Evolutionary conservation across 495 filamentous ascomycete species (phyloP), one percentile per base, ranked within the genome.

Genomic region (Talaromyces thailandensis): DNA sequence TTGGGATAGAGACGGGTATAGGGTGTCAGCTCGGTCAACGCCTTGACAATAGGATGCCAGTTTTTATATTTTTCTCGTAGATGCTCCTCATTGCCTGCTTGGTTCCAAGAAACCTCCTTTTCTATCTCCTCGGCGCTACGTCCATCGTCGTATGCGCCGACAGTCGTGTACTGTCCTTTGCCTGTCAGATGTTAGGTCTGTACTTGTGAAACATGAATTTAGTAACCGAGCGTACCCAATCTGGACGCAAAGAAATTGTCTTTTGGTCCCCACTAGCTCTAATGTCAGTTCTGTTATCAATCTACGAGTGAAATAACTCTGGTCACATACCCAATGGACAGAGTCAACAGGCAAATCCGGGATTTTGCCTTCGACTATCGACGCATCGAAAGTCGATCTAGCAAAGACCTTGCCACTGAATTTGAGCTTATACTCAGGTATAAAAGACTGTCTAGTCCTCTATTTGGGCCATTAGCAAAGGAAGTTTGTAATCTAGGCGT

Each of bases 221-320:
- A 11, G 16, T n/a, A 6, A 7, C 59, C 12, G 56, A 62, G 64
- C 60, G 64, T 72, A 66, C 76, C 78, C 14, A 81, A 72, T 51
- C 70, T 69, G 32, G 76, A 79, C 9, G 74, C 69, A 64, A 82
- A 81, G n/a, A 81, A 77, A 16, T 72, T 77, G 26, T 76, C 72
- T 23, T 75, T 70, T 12, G 73, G 79, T 16, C 77, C 77, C 79
- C 78, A 81, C 72, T 63, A 7, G 6, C 1, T 3, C n/a, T 14
- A 31, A 28, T 40, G 57, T 59, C 12, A 57, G 23, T n/a, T 23
- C n/a, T n/a, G n/a, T n/a, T n/a, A n/a, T n/a, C 35, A 25, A 4
- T 21, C 11, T 37, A 66, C 4, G 16, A 40, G 35, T 48, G 8
- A 2, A 3, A 18, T 7, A 21, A 9, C 6, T 2, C 21, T 5